These are phyloP conservation scores for Russula emetica DNA, from an alignment of 768 basidiomycete genomes.

Conservation along the genomic window DNA sequence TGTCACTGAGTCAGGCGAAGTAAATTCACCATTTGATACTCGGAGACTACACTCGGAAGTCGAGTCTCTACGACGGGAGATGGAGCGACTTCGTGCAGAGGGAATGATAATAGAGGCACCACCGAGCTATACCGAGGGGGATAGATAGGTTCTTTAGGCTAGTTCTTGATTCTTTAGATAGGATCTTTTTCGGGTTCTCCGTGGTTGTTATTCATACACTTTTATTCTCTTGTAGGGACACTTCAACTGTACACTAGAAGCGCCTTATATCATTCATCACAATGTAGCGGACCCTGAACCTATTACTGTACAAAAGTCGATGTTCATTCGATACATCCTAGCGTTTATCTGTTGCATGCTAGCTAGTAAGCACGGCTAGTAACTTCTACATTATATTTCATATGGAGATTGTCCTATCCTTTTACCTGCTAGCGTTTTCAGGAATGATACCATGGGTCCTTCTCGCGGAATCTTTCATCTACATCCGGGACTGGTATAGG, in stretches of 20 bases:
- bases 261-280: no score
- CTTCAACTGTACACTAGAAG: background rate
- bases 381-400: no score
- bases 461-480: slow-evolving; percentile 22
- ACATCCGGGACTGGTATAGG: slow-evolving; percentile 26
- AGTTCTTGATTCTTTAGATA: background rate
- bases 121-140: slow-evolving; percentile 26
- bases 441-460: background rate
- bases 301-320: background rate
- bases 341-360: background rate
- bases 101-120: slow-evolving; percentile 29
- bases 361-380: no score
- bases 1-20: background rate
- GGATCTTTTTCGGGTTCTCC: background rate
- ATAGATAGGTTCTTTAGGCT: background rate
- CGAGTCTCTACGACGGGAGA: slow-evolving; percentile 31
- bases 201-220: background rate
- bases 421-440: slow-evolving; percentile 3
- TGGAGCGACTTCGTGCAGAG: slow-evolving; percentile 31
- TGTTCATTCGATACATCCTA: background rate
- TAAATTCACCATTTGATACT: background rate
- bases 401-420: no score
- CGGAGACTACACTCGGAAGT: slow-evolving; percentile 30
- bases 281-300: no score
- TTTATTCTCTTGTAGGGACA: background rate